Conservation (phyloP, 1,139 yeast genomes). For the Suhomyces terraborum region DNA sequence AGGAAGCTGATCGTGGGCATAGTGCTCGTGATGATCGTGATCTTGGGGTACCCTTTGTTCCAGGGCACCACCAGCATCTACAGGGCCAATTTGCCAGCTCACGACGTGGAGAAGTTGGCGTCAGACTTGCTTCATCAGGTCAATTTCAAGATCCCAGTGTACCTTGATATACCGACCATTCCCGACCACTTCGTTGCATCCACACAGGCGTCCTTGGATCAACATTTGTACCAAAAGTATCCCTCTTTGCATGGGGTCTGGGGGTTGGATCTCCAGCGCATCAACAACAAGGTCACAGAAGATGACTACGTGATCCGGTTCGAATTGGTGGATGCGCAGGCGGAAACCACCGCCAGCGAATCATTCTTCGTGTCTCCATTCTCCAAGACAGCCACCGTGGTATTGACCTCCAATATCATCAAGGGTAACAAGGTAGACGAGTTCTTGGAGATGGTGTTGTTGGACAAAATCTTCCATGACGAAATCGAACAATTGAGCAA, state of each 20-base stretch:
- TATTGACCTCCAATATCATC: constrained; percentile 30
- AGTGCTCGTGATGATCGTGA: constrained; percentile 35
- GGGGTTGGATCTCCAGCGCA: constrained; percentile 30
- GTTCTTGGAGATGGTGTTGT: constrained; percentile 34
- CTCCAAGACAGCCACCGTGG: constrained; percentile 31
- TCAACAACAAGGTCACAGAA: constrained; percentile 6
- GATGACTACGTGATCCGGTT: constrained; percentile 29
- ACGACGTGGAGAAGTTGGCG: constrained; percentile 48
- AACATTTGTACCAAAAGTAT: constrained; percentile 22
- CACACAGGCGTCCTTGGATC: constrained; percentile 37
- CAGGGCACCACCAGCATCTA: constrained; percentile 67
- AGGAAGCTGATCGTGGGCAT: constrained; percentile 26
- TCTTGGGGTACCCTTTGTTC: constrained; percentile 78
- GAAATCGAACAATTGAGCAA: constrained; percentile 35
- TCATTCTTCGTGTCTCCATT: constrained; percentile 37
- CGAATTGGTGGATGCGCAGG: constrained; percentile 14
- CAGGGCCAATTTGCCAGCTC: constrained; percentile 71
- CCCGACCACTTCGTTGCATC: constrained; percentile 27
- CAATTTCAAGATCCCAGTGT: constrained; percentile 57
- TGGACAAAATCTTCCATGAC: constrained; percentile 37
- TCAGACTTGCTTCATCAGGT: constrained; percentile 37
- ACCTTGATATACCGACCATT: constrained; percentile 43
- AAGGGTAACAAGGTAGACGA: constrained; percentile 34
- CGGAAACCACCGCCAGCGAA: constrained; percentile 23
- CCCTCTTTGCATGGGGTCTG: constrained; percentile 30